Percentiles rank a stretch among this genome's conserved stretches.
phyloP scores from a whole-genome alignment of 257 asterid species.

The Ballota nigra region DNA sequence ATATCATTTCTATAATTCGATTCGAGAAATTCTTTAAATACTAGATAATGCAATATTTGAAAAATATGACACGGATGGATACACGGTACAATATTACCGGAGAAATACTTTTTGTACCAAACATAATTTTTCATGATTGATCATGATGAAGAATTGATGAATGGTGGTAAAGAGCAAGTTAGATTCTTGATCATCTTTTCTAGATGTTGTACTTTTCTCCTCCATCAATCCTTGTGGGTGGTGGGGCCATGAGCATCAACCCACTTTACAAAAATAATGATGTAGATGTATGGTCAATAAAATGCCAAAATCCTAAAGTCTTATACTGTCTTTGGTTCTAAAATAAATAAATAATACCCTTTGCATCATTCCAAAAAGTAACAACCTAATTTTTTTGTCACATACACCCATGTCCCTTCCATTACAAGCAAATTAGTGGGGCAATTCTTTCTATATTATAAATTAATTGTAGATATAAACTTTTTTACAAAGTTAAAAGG shows the following conservation, averaged over 20 bases:
- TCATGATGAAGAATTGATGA: neutral
- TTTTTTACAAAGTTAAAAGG: too few species aligned
- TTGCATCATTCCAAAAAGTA: constrained; percentile 34
- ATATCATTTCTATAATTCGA: too few species aligned
- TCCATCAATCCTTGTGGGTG: constrained; percentile 43
- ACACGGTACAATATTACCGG: too few species aligned
- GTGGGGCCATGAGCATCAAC: constrained; percentile 33
- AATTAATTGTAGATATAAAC: neutral
- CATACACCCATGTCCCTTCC: constrained; percentile 9
- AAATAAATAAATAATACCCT: neutral
- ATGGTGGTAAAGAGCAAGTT: constrained; percentile 9
- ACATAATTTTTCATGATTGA: neutral
- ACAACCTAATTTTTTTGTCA: constrained; percentile 18
- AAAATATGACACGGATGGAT: too few species aligned
- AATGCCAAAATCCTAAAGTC: constrained; percentile 24
- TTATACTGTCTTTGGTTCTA: constrained; percentile 11
- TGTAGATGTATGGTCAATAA: constrained; percentile 26
- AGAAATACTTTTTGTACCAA: too few species aligned
- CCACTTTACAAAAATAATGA: constrained; percentile 10
- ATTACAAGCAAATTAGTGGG: neutral
- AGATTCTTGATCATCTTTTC: constrained; percentile 25
- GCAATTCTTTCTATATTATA: neutral
- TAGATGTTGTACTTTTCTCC: constrained; percentile 22
- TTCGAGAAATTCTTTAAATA: too few species aligned
- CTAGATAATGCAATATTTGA: too few species aligned